Evolutionary conservation across 768 basidiomycete genomes (phyloP).

Genomic region (Heimioporus sp.): DNA sequence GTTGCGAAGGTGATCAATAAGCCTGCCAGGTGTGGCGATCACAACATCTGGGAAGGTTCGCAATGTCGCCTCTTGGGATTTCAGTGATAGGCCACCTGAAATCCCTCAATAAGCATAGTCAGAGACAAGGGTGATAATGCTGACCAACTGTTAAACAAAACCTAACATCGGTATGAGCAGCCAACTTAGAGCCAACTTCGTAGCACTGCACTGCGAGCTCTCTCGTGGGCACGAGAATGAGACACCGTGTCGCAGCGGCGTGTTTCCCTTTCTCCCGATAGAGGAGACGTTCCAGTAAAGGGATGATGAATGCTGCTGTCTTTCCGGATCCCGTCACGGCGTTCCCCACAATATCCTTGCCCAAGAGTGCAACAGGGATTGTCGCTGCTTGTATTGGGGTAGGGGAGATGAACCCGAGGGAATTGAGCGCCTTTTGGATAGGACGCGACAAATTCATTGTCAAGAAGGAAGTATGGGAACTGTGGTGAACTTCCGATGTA

Average conservation of each 20-base stretch:
- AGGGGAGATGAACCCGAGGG: slow-evolving; percentile 76
- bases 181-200: slow-evolving; percentile 84
- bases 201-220: slow-evolving; percentile 96
- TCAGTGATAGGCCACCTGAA: slow-evolving; percentile 87
- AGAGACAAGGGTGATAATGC: slow-evolving; percentile 12
- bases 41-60: slow-evolving; percentile 89
- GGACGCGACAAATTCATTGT: slow-evolving; percentile 96
- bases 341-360: slow-evolving; percentile 93
- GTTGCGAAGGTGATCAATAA: slow-evolving; percentile 97
- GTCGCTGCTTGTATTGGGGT: slow-evolving; percentile 96
- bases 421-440: slow-evolving; percentile 84
- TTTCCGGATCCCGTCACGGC: slow-evolving; percentile 98
- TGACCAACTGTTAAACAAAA: slow-evolving; percentile 91
- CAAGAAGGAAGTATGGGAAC: slow-evolving; percentile 76
- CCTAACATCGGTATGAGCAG: slow-evolving; percentile 83
- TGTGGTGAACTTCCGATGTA: slow-evolving; percentile 52
- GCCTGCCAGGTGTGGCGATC: slow-evolving; percentile 94
- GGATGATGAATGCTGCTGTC: slow-evolving; percentile 96
- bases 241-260: slow-evolving; percentile 83
- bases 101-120: slow-evolving; percentile 5
- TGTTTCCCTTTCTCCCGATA: slow-evolving; percentile 90
- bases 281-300: slow-evolving; percentile 87
- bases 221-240: slow-evolving; percentile 91
- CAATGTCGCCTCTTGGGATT: slow-evolving; percentile 84
- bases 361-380: slow-evolving; percentile 89